These are phyloP conservation scores for Nakaseomyces bracarensis DNA, from an alignment of 1,139 yeast genomes.

Conservation along the genomic window DNA sequence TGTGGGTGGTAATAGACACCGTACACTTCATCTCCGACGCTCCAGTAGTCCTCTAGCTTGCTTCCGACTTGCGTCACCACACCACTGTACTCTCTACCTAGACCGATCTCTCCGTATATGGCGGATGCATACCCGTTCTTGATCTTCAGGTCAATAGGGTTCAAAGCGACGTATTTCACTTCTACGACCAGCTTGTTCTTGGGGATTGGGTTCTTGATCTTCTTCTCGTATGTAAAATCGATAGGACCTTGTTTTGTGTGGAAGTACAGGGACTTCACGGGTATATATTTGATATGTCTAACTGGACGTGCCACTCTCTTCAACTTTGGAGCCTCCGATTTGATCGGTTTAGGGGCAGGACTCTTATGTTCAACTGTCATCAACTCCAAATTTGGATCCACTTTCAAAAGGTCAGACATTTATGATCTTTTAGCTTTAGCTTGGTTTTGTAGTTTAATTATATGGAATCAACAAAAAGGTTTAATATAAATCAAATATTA, in stretches of 20 bases:
- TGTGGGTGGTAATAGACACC: slow-evolving; percentile 45
- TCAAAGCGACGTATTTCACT: slow-evolving; percentile 36
- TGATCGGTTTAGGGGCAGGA: slow-evolving; percentile 22
- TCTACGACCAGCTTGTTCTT: slow-evolving; percentile 47
- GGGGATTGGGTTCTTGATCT: slow-evolving; percentile 37
- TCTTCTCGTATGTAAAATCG: slow-evolving; percentile 36
- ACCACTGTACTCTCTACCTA: slow-evolving; percentile 69
- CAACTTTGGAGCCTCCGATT: slow-evolving; percentile 18
- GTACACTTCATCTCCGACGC: slow-evolving; percentile 56
- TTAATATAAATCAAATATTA: too few relatives aligned
- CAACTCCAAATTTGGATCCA: slow-evolving; percentile 16
- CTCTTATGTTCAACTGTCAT: slow-evolving; percentile 12
- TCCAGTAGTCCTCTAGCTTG: slow-evolving; percentile 34
- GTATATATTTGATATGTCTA: slow-evolving; percentile 35
- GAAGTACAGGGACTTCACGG: slow-evolving; percentile 34
- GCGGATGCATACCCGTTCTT: slow-evolving; percentile 33
- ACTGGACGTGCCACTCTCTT: slow-evolving; percentile 37
- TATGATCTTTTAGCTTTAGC: background rate
- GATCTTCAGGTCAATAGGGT: slow-evolving; percentile 59
- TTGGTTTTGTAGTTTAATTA: too few relatives aligned
- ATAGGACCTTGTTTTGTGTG: slow-evolving; percentile 33
- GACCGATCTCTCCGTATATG: slow-evolving; percentile 42
- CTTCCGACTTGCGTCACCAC: slow-evolving; percentile 51
- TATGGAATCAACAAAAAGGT: too few relatives aligned
- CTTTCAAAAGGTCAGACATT: slow-evolving; percentile 2